Evolutionary conservation across 352 stramenopile species (phyloP).

Genomic region (Globisporangium sylvaticum): DNA sequence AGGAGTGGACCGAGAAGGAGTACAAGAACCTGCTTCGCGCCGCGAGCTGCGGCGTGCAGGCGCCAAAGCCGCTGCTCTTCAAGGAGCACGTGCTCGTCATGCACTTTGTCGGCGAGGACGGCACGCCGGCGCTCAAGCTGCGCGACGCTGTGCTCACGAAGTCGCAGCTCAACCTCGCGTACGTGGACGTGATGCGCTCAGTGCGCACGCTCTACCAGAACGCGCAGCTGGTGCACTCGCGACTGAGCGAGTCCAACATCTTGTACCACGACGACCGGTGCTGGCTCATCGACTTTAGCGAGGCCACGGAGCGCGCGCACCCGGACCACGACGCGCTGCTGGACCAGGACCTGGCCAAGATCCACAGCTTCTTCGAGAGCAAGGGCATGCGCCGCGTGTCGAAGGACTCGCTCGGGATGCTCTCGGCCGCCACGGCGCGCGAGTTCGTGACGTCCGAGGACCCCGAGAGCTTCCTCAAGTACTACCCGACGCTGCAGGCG

Average conservation of each 20-base stretch:
- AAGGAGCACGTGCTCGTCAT: slow-evolving; percentile 55
- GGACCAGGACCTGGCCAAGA: slow-evolving; percentile 48
- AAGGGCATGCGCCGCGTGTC: slow-evolving; percentile 23
- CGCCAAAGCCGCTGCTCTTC: slow-evolving; percentile 35
- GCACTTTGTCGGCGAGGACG: slow-evolving; percentile 43
- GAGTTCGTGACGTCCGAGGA: slow-evolving; percentile 27
- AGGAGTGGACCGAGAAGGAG: slow-evolving; percentile 47
- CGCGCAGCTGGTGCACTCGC: slow-evolving; percentile 53
- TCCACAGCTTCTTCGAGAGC: slow-evolving; percentile 71
- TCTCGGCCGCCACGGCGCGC: slow-evolving; percentile 14
- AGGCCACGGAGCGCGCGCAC: slow-evolving; percentile 65
- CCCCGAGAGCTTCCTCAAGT: slow-evolving; percentile 26
- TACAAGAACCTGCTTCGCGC: slow-evolving; percentile 42
- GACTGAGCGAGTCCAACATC: slow-evolving; percentile 62
- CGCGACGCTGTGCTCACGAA: slow-evolving; percentile 41
- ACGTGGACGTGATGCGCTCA: slow-evolving; percentile 35
- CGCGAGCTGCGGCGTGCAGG: slow-evolving; percentile 24
- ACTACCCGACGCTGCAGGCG: slow-evolving; percentile 25
- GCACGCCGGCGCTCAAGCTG: slow-evolving; percentile 29
- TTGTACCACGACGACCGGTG: slow-evolving; percentile 51
- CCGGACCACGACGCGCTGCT: slow-evolving; percentile 52
- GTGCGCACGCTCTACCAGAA: slow-evolving; percentile 48
- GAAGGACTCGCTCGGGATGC: slow-evolving; percentile 26
- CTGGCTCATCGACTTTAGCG: slow-evolving; percentile 87
- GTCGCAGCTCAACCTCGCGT: slow-evolving; percentile 35